These are phyloP conservation scores for Colletotrichum agaves DNA, from an alignment of 2,329 filamentous ascomycete genomes.

Conservation along the genomic window DNA sequence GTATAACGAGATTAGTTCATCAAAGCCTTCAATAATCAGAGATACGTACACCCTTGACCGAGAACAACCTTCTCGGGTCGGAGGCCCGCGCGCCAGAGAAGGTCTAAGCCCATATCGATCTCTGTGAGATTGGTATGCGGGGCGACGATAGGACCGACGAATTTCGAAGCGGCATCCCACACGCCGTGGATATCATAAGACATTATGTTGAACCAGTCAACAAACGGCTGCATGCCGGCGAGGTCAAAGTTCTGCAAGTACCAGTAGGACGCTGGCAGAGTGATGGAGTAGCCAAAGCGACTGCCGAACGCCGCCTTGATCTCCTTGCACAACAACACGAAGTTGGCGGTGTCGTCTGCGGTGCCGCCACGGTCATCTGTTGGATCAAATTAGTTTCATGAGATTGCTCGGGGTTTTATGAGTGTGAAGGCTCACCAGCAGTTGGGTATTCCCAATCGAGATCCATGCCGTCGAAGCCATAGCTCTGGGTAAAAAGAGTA, in stretches of 20 bases:
- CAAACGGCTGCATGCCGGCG: background rate
- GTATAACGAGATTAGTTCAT: background rate
- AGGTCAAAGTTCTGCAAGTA: slow-evolving; percentile 32
- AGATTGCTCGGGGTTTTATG: too few relatives aligned
- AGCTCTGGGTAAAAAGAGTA: too few relatives aligned
- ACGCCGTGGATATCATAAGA: slow-evolving; percentile 46
- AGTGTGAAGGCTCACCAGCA: slow-evolving; percentile 8
- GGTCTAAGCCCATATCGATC: slow-evolving; percentile 54
- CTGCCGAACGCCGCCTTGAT: slow-evolving; percentile 11
- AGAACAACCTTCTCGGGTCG: slow-evolving; percentile 53
- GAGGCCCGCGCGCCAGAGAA: slow-evolving; percentile 60
- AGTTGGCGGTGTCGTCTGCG: slow-evolving; percentile 48
- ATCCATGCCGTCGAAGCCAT: slow-evolving; percentile 46
- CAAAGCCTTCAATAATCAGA: background rate
- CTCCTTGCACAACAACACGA: slow-evolving; percentile 30
- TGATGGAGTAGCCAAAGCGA: slow-evolving; percentile 14
- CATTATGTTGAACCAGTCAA: slow-evolving; percentile 45
- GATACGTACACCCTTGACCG: slow-evolving; percentile 50
- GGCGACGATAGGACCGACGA: slow-evolving; percentile 45
- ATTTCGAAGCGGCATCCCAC: slow-evolving; percentile 49
- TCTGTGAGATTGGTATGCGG: slow-evolving; percentile 61
- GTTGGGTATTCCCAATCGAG: slow-evolving; percentile 43
- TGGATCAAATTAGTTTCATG: too few relatives aligned
- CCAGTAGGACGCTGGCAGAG: slow-evolving; percentile 35
- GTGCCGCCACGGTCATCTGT: slow-evolving; percentile 47